Base-by-base conservation (phyloP, 306 rosid species). In the Trichosanthes cucumerina region DNA sequence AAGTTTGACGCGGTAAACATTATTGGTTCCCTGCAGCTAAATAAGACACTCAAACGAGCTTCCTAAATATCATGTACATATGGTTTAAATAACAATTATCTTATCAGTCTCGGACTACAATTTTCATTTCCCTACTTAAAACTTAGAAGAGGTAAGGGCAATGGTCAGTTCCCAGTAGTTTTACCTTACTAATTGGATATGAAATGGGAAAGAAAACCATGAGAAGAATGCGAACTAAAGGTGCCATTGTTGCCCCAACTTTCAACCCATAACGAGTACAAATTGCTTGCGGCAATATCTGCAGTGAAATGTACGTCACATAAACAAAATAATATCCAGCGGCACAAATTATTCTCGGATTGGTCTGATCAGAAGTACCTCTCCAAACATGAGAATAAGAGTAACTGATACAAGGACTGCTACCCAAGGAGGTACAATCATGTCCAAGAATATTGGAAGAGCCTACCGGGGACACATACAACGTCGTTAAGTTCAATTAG, bases 281-380 rank as follows among this genome's bases (percentile, higher is more conserved):
- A n/a, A 92, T 80, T 4, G 97, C 96, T 86, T 95, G 99, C 2
- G 99, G 97, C 86, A 95, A 80, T 87, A 95, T 95, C 99, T 95
- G 84, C 75, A 79, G 77, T 47, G 68, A 78, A 60, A 46, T 80
- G 76, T 19, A 41, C 77, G 56, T 43, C 24, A 38, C 66, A 24
- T 77, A 24, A 28, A 60, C 38, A 13, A 21, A 77, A 60, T 44
- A 57, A 46, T 41, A 59, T 28, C 52, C 56, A 53, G 26, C n/a
- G 24, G 24, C 21, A 28, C 21, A 79, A 46, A 62, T 33, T 28
- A 41, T 77, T 57, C 18, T 43, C 31, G 31, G 23, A 41, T 60
- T 59, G 52, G 57, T 77, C 24, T 13, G 36, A 31, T 44, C 19
- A 63, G 23, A 78, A 18, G 18, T 83, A 93, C 99, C 99, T 92